Conservation (phyloP, 768 basidiomycete species). For the Cystobasidium tubakii region DNA sequence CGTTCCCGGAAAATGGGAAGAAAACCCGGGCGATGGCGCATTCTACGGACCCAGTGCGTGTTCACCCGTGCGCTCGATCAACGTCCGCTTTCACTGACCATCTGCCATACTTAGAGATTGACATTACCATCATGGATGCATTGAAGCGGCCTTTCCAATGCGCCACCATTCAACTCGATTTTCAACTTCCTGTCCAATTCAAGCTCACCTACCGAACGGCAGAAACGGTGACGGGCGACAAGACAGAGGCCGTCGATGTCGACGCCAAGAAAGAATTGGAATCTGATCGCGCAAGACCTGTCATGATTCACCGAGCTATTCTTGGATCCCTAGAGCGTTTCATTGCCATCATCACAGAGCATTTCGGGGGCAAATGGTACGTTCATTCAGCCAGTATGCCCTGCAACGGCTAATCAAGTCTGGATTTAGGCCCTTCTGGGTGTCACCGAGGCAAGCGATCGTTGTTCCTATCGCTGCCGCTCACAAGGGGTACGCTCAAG, state of each 20-base stretch:
- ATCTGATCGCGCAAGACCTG: constrained; percentile 63
- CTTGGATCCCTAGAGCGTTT: constrained; percentile 89
- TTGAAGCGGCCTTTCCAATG: constrained; percentile 91
- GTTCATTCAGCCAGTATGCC: constrained; percentile 43
- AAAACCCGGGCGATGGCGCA: constrained; percentile 94
- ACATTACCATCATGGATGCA: constrained; percentile 91
- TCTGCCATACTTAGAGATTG: constrained; percentile 56
- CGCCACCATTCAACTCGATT: constrained; percentile 97
- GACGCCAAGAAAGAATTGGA: constrained; percentile 49
- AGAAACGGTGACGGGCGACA: constrained; percentile 53
- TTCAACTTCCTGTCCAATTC: constrained; percentile 95
- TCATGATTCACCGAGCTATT: constrained; percentile 97
- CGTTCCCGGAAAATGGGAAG: constrained; percentile 80
- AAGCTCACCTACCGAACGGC: constrained; percentile 78
- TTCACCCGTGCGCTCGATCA: no score
- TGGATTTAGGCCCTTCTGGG: constrained; percentile 82
- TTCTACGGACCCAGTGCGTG: constrained; percentile 89
- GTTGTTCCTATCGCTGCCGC: constrained; percentile 88
- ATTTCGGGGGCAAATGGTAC: constrained; percentile 94
- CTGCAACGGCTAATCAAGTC: not conserved
- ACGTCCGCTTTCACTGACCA: not conserved
- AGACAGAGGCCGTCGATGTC: constrained; percentile 48
- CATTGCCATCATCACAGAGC: constrained; percentile 93
- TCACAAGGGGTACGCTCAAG: constrained; percentile 76
- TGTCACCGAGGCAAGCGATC: constrained; percentile 90